These are phyloP conservation scores for Botrytis medusae DNA, from an alignment of 2,329 filamentous ascomycete genomes.

Conservation along the genomic window DNA sequence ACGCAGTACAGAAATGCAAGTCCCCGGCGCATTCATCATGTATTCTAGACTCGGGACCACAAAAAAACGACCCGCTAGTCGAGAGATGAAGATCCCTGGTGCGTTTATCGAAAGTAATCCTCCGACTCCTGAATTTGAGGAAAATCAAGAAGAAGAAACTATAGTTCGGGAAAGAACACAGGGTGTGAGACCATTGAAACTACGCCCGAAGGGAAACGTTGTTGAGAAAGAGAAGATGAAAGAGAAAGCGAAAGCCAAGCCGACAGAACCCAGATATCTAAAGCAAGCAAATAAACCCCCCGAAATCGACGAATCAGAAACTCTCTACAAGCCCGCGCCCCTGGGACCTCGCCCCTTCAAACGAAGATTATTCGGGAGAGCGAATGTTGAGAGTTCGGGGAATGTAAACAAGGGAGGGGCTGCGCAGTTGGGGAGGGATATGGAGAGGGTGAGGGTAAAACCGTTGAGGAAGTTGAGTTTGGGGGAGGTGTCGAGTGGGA, in stretches of 20 bases:
- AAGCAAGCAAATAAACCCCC: neutral
- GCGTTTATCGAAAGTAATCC: constrained; percentile 25
- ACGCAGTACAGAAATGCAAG: constrained; percentile 16
- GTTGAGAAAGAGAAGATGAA: neutral
- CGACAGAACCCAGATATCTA: neutral
- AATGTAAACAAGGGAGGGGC: neutral
- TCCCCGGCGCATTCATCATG: constrained; percentile 14
- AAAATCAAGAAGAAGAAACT: constrained; percentile 27
- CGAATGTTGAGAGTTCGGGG: neutral
- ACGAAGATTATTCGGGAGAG: neutral
- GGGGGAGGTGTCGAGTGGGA: constrained; percentile 28
- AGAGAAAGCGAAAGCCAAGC: neutral
- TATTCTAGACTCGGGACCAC: neutral
- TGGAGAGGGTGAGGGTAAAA: constrained; percentile 12
- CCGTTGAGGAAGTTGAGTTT: constrained; percentile 31
- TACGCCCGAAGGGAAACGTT: neutral
- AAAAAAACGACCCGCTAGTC: neutral
- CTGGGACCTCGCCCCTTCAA: constrained; percentile 13
- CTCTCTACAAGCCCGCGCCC: neutral
- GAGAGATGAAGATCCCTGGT: constrained; percentile 29
- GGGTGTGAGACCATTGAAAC: neutral
- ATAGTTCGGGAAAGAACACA: neutral
- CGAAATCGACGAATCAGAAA: neutral
- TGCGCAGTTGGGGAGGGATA: constrained; percentile 4
- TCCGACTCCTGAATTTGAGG: constrained; percentile 22